Evolutionary conservation across 257 asterid genomes (phyloP).

Genomic region (Capsicum baccatum): DNA sequence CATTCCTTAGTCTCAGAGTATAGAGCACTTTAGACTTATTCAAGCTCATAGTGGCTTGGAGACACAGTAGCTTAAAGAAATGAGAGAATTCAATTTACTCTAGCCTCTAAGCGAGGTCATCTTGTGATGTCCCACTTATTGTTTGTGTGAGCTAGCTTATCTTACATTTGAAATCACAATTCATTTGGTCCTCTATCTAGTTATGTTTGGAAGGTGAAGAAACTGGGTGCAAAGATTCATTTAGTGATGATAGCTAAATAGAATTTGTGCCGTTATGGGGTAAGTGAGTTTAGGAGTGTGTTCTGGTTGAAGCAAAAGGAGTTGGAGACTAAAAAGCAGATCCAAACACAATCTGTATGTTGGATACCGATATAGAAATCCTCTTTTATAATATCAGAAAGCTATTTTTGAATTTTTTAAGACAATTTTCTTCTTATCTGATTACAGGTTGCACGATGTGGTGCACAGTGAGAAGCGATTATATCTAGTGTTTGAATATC

Average conservation of each 20-base stretch:
- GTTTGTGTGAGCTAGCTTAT: slow-evolving; percentile 19
- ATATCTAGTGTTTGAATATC: slow-evolving; percentile 92
- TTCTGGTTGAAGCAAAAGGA: background rate
- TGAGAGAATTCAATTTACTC: too few species aligned
- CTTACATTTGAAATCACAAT: background rate
- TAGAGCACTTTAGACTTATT: background rate
- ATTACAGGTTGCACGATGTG: slow-evolving; percentile 90
- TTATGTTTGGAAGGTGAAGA: slow-evolving; percentile 11
- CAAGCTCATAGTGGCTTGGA: slow-evolving; percentile 8
- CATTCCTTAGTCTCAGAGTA: background rate
- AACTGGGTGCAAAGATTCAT: background rate
- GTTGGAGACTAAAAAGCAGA: background rate
- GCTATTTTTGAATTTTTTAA: slow-evolving; percentile 4
- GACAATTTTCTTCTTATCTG: slow-evolving; percentile 20
- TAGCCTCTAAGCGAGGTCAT: background rate
- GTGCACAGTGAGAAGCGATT: slow-evolving; percentile 93
- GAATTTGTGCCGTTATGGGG: slow-evolving; percentile 1
- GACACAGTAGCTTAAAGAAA: background rate
- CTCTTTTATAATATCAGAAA: background rate
- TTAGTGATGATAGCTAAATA: background rate
- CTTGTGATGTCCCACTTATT: slow-evolving; percentile 12
- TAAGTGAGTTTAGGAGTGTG: background rate
- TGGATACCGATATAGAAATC: background rate
- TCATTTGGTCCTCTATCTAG: slow-evolving; percentile 15
- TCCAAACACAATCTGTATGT: background rate